A percentile compares a stretch with the other conserved stretches of the same genome.
Conservation (phyloP, 495 filamentous ascomycete genomes). For the Wilcoxina mikolae region DNA sequence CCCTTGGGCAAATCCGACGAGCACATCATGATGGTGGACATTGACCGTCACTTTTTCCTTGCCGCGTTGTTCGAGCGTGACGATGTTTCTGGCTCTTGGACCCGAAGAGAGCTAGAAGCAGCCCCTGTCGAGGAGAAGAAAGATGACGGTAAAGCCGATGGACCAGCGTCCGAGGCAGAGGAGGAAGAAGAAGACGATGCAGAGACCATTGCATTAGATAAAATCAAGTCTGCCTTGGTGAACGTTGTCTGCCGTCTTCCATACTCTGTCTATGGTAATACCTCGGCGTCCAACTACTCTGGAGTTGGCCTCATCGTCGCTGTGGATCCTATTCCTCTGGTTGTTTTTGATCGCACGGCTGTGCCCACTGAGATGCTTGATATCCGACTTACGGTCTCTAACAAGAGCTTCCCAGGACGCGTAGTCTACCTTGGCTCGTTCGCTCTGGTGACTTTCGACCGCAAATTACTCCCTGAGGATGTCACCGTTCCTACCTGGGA, state of each 20-base stretch:
- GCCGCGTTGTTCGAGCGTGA: slow-evolving; percentile 26
- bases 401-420: slow-evolving; percentile 26
- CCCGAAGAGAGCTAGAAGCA: slow-evolving; percentile 21
- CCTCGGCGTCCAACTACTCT: slow-evolving; percentile 27
- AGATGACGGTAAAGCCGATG: slow-evolving; percentile 1
- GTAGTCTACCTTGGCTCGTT: slow-evolving; percentile 28
- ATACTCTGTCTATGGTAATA: slow-evolving; percentile 28
- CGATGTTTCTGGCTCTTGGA: slow-evolving; percentile 22
- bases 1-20: slow-evolving; percentile 25
- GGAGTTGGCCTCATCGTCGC: slow-evolving; percentile 27
- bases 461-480: slow-evolving; percentile 19
- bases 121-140: slow-evolving; percentile 13
- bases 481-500: slow-evolving; percentile 27
- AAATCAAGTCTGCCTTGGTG: slow-evolving; percentile 23
- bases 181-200: slow-evolving; percentile 26
- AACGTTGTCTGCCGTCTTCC: slow-evolving; percentile 28
- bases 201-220: slow-evolving; percentile 24
- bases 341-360: slow-evolving; percentile 26
- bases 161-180: slow-evolving; percentile 3
- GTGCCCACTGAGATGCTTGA: slow-evolving; percentile 29
- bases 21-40: slow-evolving; percentile 28
- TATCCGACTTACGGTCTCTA: slow-evolving; percentile 28
- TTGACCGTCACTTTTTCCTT: slow-evolving; percentile 29
- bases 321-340: slow-evolving; percentile 25
- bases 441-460: slow-evolving; percentile 27